Base-by-base conservation (phyloP, 2,329 filamentous ascomycete genomes). In the Hypocrella siamensis region DNA sequence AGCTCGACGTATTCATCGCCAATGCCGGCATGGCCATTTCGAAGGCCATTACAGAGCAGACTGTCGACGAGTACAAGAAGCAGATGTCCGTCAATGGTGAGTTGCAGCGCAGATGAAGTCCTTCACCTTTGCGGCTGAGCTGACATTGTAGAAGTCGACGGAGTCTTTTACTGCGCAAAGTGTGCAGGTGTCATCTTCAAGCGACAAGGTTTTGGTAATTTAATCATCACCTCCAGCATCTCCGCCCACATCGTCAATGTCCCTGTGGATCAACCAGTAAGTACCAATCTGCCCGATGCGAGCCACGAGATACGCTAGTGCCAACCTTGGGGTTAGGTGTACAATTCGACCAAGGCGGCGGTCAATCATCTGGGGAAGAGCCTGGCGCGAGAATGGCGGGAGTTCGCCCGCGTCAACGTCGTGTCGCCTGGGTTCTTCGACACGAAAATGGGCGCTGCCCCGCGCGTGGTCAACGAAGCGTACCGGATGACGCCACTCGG, bases 361-460 rank as follows among this genome's bases (percentile, higher is more conserved):
- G 58, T 70, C 12, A 65, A 60, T 3, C 69, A 73, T 34, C 58
- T 73, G 24, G 65, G 64, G 30, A 70, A 68, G 45, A 63, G 56
- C 1, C 51, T 73, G 17, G 66, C 68, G 0, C 52, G 63, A 5
- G 67, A 73, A 39, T 72, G 68, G 68, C 50, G 63, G 10, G 63
- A 67, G 3, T 70, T 71, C 39, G 67, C 67, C 3, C 56, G 68
- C 3, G 67, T 70, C 18, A 73, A 72, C 41, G 56, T 65, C 28
- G 61, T 72, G 8, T 51, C 48, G 16, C 49, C 49, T 4, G 49
- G 49, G 5, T 72, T 65, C 48, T 65, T 70, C 40, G 57, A 67
- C 33, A 70, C 66, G 1, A 65, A 65, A 40, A 66, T 71, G 56
- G 63, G 64, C 0, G 65, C 64, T 1, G 49, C 56, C 12, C 53